Conservation (phyloP, 768 basidiomycete species). For the Mrakia blollopis region DNA sequence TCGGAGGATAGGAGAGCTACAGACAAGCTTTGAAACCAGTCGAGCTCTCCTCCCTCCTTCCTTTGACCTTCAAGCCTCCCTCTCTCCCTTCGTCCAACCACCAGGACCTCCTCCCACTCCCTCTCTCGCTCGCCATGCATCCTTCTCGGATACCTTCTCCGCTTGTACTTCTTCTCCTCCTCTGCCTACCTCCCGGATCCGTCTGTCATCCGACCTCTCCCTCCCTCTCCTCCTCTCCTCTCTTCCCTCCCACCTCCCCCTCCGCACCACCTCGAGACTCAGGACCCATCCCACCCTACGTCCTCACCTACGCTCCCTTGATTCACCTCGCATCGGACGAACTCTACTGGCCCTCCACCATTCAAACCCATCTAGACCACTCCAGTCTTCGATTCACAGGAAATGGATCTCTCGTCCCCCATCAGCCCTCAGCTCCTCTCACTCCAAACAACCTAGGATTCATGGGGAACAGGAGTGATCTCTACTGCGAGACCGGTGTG, state of each 20-base stretch:
- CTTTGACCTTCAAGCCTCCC: background rate
- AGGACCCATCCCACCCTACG: slow-evolving; percentile 30
- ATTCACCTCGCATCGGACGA: slow-evolving; percentile 29
- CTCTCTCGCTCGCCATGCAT: no score
- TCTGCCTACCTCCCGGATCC: background rate
- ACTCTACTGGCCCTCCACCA: slow-evolving; percentile 29
- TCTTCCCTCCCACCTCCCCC: slow-evolving; percentile 10
- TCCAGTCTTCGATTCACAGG: slow-evolving; percentile 11
- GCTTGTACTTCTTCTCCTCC: background rate
- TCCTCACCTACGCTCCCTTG: slow-evolving; percentile 25
- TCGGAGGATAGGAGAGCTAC: background rate
- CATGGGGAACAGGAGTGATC: slow-evolving; percentile 22
- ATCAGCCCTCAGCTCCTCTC: background rate
- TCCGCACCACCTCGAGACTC: slow-evolving; percentile 22
- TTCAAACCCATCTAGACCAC: slow-evolving; percentile 24
- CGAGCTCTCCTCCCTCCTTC: slow-evolving; percentile 1
- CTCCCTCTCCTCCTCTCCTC: background rate
- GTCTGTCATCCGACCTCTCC: background rate
- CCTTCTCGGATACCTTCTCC: background rate
- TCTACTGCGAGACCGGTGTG: slow-evolving; percentile 21
- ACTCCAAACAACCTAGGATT: slow-evolving; percentile 19
- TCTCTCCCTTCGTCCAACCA: no score
- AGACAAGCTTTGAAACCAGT: background rate
- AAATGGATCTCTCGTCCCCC: background rate
- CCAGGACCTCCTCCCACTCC: no score